Conservation (phyloP, 257 asterid genomes). For the Solanum chaucha region DNA sequence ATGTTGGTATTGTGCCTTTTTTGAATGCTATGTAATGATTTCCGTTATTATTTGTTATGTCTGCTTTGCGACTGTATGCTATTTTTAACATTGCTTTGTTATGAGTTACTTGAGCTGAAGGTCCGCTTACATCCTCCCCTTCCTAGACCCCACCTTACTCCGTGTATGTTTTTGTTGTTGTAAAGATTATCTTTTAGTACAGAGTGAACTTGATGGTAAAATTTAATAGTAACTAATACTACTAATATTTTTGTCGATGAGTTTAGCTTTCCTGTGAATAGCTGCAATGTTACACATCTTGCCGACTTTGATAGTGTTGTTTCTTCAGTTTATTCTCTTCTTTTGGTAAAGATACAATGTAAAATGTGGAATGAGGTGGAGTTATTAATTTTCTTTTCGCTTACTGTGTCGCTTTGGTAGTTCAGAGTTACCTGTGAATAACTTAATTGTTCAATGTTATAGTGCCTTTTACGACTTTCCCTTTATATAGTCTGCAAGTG, state of each 20-base stretch:
- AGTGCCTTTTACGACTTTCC: neutral
- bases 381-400: neutral
- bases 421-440: neutral
- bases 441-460: neutral
- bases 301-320: neutral
- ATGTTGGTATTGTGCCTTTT: neutral
- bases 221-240: neutral
- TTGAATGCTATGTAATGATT: neutral
- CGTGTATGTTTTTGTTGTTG: neutral
- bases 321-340: neutral
- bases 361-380: neutral
- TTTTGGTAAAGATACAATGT: neutral
- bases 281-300: neutral
- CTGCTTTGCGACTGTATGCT: neutral
- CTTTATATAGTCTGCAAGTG: neutral
- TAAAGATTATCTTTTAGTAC: neutral
- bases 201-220: neutral
- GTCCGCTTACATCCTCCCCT: neutral
- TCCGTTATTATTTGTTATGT: neutral
- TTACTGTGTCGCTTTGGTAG: neutral
- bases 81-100: neutral
- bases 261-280: neutral
- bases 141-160: neutral
- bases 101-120: neutral
- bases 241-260: neutral